Conservation (phyloP, 2,329 filamentous ascomycete genomes). For the Fonsecaea pedrosoi region DNA sequence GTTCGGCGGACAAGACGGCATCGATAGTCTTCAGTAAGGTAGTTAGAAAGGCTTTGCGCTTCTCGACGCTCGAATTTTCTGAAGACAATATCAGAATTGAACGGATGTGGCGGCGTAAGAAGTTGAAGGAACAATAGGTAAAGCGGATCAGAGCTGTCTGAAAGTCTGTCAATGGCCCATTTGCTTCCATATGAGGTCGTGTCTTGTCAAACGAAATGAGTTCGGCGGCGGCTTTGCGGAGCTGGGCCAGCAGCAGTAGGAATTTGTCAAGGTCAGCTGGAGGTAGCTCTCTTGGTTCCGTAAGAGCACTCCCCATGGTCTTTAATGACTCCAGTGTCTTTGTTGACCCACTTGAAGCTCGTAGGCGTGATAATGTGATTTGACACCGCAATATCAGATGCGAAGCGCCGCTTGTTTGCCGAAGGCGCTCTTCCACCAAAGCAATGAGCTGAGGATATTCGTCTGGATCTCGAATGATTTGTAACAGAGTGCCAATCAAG, state of each 20-base stretch:
- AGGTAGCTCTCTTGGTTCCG: slow-evolving; percentile 3
- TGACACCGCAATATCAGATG: slow-evolving; percentile 21
- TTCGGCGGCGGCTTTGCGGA: slow-evolving; percentile 26
- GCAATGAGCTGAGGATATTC: slow-evolving; percentile 9
- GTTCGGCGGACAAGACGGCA: slow-evolving; percentile 25
- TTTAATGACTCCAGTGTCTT: slow-evolving; percentile 11
- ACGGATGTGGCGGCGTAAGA: slow-evolving; percentile 14
- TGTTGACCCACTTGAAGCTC: background rate
- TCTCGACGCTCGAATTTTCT: slow-evolving; percentile 5
- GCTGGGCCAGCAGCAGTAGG: slow-evolving; percentile 22
- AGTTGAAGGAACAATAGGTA: slow-evolving; percentile 15
- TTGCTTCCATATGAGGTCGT: background rate
- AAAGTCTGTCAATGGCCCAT: background rate
- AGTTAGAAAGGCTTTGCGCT: slow-evolving; percentile 8
- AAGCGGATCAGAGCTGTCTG: slow-evolving; percentile 13
- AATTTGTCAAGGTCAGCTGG: slow-evolving; percentile 21
- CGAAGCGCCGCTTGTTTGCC: background rate
- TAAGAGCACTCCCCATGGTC: slow-evolving; percentile 6
- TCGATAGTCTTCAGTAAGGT: slow-evolving; percentile 32
- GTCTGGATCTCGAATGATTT: background rate
- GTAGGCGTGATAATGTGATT: slow-evolving; percentile 17
- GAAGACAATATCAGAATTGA: background rate
- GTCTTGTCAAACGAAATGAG: slow-evolving; percentile 7
- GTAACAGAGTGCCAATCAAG: slow-evolving; percentile 22
- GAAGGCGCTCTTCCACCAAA: slow-evolving; percentile 24